Conservation (phyloP, 2,329 filamentous ascomycete genomes). For the Pyrenochaeta sp. region DNA sequence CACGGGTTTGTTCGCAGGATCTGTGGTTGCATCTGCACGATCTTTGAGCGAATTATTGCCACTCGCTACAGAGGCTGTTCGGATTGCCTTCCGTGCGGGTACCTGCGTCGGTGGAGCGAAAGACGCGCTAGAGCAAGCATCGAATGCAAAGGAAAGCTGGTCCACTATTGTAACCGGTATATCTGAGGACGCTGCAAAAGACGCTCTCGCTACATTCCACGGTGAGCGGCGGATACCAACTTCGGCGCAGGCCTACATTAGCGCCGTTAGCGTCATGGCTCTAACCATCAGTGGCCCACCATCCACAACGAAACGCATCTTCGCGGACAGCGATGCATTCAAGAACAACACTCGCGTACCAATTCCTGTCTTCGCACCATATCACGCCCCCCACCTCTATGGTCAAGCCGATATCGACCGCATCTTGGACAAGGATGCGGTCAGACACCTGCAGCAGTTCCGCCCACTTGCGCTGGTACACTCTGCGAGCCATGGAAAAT, state of each 20-base stretch:
- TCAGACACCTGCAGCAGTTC: constrained; percentile 53
- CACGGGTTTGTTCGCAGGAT: constrained; percentile 74
- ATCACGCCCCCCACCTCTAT: constrained; percentile 67
- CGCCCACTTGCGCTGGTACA: constrained; percentile 56
- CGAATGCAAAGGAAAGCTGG: constrained; percentile 69
- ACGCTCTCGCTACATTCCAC: constrained; percentile 66
- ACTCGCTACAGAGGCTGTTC: constrained; percentile 69
- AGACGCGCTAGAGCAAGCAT: constrained; percentile 60
- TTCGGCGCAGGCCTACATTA: constrained; percentile 64
- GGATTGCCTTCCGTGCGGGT: constrained; percentile 72
- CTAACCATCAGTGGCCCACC: constrained; percentile 68
- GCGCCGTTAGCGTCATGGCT: constrained; percentile 66
- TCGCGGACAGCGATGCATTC: constrained; percentile 59
- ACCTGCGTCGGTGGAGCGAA: constrained; percentile 54
- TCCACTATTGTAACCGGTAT: constrained; percentile 70
- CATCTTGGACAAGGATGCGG: constrained; percentile 56
- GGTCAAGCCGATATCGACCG: constrained; percentile 59
- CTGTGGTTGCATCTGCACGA: constrained; percentile 70
- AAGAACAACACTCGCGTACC: constrained; percentile 60
- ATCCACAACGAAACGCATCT: constrained; percentile 60
- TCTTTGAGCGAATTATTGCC: constrained; percentile 69
- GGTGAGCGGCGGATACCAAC: constrained; percentile 59
- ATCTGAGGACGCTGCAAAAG: constrained; percentile 61
- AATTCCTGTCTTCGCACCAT: constrained; percentile 66
- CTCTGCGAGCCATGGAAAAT: constrained; percentile 57